Conservation (phyloP, 805 yeast genomes). For the Lachancea cidri region DNA sequence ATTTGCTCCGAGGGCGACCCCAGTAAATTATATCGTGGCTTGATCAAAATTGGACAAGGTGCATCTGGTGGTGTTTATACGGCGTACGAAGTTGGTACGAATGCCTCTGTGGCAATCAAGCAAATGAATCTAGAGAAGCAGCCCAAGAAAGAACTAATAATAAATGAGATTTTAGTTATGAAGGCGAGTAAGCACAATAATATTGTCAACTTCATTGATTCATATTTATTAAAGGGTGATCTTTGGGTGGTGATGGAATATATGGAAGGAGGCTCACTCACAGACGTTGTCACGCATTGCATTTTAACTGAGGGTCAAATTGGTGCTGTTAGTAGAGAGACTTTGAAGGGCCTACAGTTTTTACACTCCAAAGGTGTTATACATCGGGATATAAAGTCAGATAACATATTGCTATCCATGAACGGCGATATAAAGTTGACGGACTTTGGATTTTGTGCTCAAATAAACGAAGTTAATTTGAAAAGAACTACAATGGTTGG, state of each 20-base stretch:
- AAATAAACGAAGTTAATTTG: conserved; percentile 69
- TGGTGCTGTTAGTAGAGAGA: conserved; percentile 91
- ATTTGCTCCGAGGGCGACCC: conserved; percentile 90
- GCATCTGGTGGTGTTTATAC: conserved; percentile 97
- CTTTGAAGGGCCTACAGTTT: conserved; percentile 78
- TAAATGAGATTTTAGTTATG: conserved; percentile 95
- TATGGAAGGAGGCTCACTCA: conserved; percentile 98
- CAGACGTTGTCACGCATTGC: conserved; percentile 88
- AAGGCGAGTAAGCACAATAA: conserved; percentile 84
- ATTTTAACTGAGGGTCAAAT: conserved; percentile 92
- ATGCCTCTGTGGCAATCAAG: conserved; percentile 79
- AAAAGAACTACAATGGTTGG: conserved; percentile 99
- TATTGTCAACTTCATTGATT: conserved; percentile 90
- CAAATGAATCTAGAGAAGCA: conserved; percentile 94
- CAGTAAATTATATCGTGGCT: conserved; percentile 54
- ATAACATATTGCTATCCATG: conserved; percentile 77
- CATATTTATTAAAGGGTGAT: conserved; percentile 70
- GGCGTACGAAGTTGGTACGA: conserved; percentile 58
- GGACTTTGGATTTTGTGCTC: conserved; percentile 96
- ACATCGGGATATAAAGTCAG: conserved; percentile 94
- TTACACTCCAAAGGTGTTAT: conserved; percentile 89
- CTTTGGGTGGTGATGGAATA: conserved; percentile 98
- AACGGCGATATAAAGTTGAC: conserved; percentile 90
- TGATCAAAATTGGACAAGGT: conserved; percentile 93
- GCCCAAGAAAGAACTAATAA: conserved; percentile 91